Evolutionary conservation across 73 alveolate species (phyloP).

Genomic region (Tetrahymena elliotti): DNA sequence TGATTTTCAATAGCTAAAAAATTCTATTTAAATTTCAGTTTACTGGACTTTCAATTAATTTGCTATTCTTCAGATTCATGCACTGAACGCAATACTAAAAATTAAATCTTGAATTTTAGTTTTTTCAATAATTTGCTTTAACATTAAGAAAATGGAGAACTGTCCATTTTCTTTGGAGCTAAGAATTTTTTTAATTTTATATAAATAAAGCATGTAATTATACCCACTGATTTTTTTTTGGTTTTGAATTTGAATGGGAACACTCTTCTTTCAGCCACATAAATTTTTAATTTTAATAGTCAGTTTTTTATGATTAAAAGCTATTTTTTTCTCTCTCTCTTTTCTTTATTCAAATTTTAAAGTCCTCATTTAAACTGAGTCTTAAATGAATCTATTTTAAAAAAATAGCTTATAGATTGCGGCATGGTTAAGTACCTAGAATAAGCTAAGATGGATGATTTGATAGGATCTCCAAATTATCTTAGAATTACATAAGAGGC

Average conservation of each 20-base stretch:
- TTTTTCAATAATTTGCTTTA: too few relatives aligned
- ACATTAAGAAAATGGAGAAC: neutral
- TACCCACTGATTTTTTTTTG: neutral
- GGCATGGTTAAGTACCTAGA: conserved; percentile 33
- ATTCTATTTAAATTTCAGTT: neutral
- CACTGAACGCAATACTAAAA: neutral
- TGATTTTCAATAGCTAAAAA: neutral
- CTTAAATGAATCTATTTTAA: neutral
- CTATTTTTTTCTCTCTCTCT: neutral
- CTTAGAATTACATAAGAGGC: conserved; percentile 26
- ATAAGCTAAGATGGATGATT: conserved; percentile 16
- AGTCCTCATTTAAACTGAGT: neutral
- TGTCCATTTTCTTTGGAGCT: neutral
- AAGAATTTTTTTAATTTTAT: too few relatives aligned
- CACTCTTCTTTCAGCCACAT: neutral
- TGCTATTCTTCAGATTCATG: neutral
- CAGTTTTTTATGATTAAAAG: neutral
- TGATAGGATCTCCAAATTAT: conserved; percentile 23
- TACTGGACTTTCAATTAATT: neutral
- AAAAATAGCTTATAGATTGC: conserved; percentile 6
- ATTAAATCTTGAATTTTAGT: too few relatives aligned
- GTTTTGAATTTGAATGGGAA: neutral
- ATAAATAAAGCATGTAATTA: neutral
- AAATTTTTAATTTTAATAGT: neutral
- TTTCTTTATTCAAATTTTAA: neutral